These are phyloP conservation scores for Aspergillus hiratsukae DNA, from an alignment of 2,329 filamentous ascomycete species.

Conservation along the genomic window DNA sequence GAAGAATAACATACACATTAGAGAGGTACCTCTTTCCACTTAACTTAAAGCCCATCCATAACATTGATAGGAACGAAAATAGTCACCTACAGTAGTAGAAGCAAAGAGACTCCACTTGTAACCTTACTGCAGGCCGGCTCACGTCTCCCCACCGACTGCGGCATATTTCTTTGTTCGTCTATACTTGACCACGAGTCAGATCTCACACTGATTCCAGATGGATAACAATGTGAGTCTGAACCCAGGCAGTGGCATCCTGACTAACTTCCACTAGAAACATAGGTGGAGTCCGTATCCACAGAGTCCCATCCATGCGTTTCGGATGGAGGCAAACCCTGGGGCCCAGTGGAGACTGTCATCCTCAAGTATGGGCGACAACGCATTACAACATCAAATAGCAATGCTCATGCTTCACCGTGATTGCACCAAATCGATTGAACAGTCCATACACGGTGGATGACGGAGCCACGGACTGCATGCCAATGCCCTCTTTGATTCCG, in stretches of 20 bases:
- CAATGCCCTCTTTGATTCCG: neutral
- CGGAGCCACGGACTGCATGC: constrained; percentile 14
- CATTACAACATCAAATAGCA: neutral
- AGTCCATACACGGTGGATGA: constrained; percentile 13
- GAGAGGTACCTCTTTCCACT: too few relatives aligned
- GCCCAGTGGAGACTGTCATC: neutral
- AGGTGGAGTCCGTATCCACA: neutral
- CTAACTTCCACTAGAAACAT: neutral
- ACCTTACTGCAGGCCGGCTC: neutral
- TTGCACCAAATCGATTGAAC: constrained; percentile 1
- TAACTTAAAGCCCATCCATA: too few relatives aligned
- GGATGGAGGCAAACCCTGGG: neutral
- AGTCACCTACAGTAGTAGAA: neutral
- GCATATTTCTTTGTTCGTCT: neutral
- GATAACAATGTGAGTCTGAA: neutral
- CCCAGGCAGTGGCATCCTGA: neutral
- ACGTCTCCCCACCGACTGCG: neutral
- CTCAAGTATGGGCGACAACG: neutral
- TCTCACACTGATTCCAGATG: neutral
- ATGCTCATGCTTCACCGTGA: neutral
- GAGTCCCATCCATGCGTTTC: neutral
- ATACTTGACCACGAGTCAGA: neutral
- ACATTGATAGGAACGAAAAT: neutral
- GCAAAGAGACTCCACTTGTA: neutral
- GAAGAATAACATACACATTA: too few relatives aligned